phyloP scores from a whole-genome alignment of 2,329 filamentous ascomycete genomes.

The Apiospora aurea region DNA sequence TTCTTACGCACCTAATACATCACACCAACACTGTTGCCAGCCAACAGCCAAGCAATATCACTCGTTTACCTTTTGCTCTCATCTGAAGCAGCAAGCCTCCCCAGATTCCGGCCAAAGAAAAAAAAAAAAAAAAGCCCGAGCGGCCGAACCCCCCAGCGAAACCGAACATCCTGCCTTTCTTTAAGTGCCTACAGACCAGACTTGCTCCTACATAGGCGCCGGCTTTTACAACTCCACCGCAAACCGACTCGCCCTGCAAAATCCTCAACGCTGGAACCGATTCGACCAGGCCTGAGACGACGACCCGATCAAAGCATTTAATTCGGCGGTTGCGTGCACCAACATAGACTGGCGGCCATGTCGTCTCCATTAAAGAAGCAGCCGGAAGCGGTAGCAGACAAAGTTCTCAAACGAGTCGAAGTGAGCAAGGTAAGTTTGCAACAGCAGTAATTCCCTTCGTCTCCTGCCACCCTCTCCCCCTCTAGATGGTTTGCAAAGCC shows the following conservation, averaged over 20 bases:
- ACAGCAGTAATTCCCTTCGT: background rate
- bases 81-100: conserved; percentile 6
- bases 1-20: conserved; percentile 6
- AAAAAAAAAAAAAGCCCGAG: conserved; percentile 22
- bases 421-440: conserved; percentile 71
- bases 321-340: conserved; percentile 13
- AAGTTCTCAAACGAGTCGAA: conserved; percentile 75
- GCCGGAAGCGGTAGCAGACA: conserved; percentile 70
- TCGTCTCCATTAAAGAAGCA: conserved; percentile 69
- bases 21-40: conserved; percentile 3
- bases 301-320: background rate
- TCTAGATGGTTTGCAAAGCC: conserved; percentile 29
- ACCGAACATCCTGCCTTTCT: conserved; percentile 9
- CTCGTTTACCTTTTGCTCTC: background rate
- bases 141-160: conserved; percentile 15
- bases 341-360: conserved; percentile 47
- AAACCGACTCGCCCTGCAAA: conserved; percentile 22
- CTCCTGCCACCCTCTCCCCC: background rate
- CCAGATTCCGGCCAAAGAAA: background rate
- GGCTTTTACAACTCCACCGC: conserved; percentile 23
- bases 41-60: background rate
- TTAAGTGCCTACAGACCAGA: conserved; percentile 21
- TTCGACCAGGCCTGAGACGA: background rate
- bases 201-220: conserved; percentile 11
- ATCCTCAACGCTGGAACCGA: conserved; percentile 19